Conservation (phyloP, 441 rosid genomes). For the Geranium incanum region DNA sequence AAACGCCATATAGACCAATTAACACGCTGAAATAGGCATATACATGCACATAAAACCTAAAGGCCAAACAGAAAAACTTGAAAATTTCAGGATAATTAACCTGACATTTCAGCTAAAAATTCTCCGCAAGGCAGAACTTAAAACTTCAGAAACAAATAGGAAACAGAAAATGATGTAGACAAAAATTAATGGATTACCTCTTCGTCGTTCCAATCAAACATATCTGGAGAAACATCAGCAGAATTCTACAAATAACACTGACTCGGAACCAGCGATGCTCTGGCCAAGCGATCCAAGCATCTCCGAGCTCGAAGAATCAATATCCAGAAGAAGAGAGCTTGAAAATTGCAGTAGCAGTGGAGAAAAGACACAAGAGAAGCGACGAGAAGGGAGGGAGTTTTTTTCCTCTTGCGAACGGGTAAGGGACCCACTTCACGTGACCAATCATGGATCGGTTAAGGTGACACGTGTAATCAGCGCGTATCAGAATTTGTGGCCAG, state of each 20-base stretch:
- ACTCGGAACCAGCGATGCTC: background rate
- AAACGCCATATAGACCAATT: background rate
- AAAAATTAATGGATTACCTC: slow-evolving; percentile 45
- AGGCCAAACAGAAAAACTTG: background rate
- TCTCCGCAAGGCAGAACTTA: background rate
- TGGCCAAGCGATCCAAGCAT: background rate
- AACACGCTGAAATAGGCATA: background rate
- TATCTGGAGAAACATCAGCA: slow-evolving; percentile 32
- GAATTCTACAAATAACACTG: background rate
- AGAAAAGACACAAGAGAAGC: background rate
- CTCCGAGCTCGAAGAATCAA: background rate
- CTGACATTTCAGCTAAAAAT: background rate
- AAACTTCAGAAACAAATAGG: background rate
- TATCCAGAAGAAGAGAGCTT: background rate
- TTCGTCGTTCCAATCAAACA: slow-evolving; percentile 99
- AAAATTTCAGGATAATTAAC: background rate
- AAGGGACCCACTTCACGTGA: slow-evolving; percentile 8
- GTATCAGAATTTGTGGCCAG: background rate
- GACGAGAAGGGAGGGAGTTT: background rate
- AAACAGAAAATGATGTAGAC: background rate
- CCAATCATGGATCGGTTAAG: background rate
- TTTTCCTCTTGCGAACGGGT: background rate
- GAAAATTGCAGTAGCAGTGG: background rate
- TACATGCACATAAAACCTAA: background rate
- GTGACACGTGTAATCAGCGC: slow-evolving; percentile 6